These are phyloP conservation scores for Backusella parvicylindrica DNA, from an alignment of 192 early-diverging fungal species.

Conservation along the genomic window DNA sequence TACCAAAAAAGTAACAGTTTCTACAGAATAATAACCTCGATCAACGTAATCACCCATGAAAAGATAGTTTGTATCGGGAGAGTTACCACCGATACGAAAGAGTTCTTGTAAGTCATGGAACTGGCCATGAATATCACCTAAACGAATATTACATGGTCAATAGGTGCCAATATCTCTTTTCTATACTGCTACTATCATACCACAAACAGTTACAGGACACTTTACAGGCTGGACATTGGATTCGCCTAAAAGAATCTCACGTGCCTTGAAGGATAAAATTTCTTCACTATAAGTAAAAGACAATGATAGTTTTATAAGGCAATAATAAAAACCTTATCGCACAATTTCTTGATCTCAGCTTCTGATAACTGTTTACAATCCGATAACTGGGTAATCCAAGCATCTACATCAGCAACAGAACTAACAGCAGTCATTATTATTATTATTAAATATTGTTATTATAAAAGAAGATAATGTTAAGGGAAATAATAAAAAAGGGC, in stretches of 20 bases:
- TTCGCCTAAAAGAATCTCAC: constrained; percentile 94
- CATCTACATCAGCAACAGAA: constrained; percentile 83
- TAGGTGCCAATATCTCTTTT: not conserved
- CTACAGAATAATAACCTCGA: constrained; percentile 97
- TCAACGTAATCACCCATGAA: constrained; percentile 99
- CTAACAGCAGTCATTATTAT: constrained; percentile 21
- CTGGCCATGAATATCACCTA: constrained; percentile 94
- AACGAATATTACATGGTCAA: not conserved
- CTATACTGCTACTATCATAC: constrained; percentile 5
- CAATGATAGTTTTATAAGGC: not conserved
- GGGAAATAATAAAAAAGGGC: too few species aligned
- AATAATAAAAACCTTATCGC: constrained; percentile 78
- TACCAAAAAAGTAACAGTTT: constrained; percentile 94
- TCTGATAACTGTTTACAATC: constrained; percentile 96
- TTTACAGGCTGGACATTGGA: constrained; percentile 97
- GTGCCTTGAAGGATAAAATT: constrained; percentile 59
- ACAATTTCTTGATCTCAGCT: constrained; percentile 91
- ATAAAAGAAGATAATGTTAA: too few species aligned
- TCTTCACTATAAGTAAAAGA: not conserved
- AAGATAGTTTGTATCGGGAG: constrained; percentile 96
- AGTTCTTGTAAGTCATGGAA: constrained; percentile 98
- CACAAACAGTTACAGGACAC: constrained; percentile 97
- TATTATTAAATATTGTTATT: not conserved
- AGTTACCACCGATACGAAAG: constrained; percentile 94
- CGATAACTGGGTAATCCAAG: constrained; percentile 88